Conservation (phyloP, 2,329 filamentous ascomycete genomes). For the Helicocarpus griseus region DNA sequence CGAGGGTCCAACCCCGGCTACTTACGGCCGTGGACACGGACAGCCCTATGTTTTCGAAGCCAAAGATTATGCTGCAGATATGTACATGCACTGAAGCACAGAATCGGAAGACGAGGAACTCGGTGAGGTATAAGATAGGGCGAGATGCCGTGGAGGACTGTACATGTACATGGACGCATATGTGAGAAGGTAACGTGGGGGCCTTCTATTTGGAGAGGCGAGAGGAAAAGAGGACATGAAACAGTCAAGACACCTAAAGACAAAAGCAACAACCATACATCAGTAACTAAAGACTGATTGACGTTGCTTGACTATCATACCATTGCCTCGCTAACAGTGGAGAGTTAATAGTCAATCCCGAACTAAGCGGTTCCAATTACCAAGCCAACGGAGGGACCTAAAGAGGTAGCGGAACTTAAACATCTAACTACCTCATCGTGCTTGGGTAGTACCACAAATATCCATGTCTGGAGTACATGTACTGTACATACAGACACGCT, state of each 20-base stretch:
- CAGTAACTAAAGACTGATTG: too few species aligned
- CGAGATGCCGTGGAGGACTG: background rate
- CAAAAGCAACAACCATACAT: background rate
- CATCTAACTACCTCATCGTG: too few species aligned
- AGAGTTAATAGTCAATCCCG: background rate
- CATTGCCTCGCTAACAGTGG: background rate
- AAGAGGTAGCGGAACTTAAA: background rate
- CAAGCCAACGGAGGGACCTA: background rate
- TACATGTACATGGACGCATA: background rate
- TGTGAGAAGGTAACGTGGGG: background rate
- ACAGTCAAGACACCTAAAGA: background rate
- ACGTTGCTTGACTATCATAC: background rate
- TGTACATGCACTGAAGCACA: background rate
- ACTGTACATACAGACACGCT: too few species aligned
- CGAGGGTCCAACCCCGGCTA: background rate
- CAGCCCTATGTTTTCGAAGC: background rate
- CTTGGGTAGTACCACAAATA: too few species aligned
- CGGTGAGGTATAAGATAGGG: background rate
- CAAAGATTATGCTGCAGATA: too few species aligned
- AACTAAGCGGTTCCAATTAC: background rate
- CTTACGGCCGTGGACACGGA: background rate
- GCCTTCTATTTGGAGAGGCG: background rate
- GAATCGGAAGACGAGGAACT: background rate
- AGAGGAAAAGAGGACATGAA: background rate
- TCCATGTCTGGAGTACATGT: too few species aligned